Base-by-base conservation (phyloP, 352 stramenopile genomes). In the Achlya hypogyna region DNA sequence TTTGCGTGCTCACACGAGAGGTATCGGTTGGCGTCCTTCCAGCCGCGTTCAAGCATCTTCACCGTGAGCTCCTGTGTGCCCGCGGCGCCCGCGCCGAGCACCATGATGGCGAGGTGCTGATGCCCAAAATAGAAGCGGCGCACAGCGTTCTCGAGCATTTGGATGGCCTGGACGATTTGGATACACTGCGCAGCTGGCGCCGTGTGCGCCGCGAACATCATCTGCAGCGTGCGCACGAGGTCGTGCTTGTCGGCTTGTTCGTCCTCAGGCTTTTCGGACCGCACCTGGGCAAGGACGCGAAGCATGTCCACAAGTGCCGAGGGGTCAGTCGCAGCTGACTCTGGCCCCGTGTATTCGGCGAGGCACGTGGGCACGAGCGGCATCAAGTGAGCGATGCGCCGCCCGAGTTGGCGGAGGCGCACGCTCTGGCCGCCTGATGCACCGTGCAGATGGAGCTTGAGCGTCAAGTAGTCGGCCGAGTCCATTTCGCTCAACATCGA, bases 51-150 rank as follows among this genome's bases (percentile, higher is more conserved):
- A 18, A 65, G 47, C 59, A 65, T 65, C 32, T 65, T 65, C 10
- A 65, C 35, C 35, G 59, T 65, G n/a, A 65, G 35, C 22, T 38
- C 59, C 14, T 65, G 29, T 22, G 59, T 40, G 4, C 59, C 59
- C 3, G 34, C 18, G 32, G n/a, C 43, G 47, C 59, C 59, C 16
- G 29, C 59, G 20, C 59, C 59, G 25, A 65, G 59, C 23, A 65
- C 59, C 59, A 65, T 65, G 59, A 65, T 65, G 12, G 59, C 59
- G 8, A 65, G 47, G 47, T 65, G 43, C 25, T 65, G 59, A 40
- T 65, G 59, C 18, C 59, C 59, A 65, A 65, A 65, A 27, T 65
- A 65, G 42, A 54, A 65, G 16, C 59, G 59, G 53, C 59, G 59
- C 16, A 65, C 59, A 5, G 32, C 35, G n/a, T 65, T 65, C 38